These are phyloP conservation scores for Pleurotus djamor DNA, from an alignment of 768 basidiomycete genomes.

Conservation along the genomic window DNA sequence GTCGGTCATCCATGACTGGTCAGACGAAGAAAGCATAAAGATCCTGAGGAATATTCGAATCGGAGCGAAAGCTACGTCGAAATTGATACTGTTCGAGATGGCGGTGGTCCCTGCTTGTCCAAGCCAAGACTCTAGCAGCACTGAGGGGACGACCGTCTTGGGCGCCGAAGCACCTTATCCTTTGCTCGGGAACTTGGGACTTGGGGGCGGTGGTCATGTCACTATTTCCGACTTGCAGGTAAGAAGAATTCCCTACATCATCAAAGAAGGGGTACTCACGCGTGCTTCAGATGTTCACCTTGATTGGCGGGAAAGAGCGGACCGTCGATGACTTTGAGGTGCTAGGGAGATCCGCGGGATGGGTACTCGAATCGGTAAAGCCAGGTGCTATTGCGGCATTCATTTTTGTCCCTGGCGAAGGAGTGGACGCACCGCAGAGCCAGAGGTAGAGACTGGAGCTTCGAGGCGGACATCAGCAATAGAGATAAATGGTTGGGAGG, in stretches of 20 bases:
- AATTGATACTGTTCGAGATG: conserved; percentile 34
- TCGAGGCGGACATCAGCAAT: too few species aligned
- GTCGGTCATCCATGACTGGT: conserved; percentile 37
- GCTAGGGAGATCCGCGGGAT: not conserved
- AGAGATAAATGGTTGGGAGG: not conserved
- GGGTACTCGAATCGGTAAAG: not conserved
- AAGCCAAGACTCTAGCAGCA: too few species aligned
- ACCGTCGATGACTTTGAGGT: not conserved
- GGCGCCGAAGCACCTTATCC: conserved; percentile 10
- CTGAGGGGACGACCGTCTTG: conserved; percentile 9
- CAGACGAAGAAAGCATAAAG: conserved; percentile 22
- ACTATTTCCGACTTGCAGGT: conserved; percentile 1
- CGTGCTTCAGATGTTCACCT: not conserved
- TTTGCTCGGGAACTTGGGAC: conserved; percentile 21
- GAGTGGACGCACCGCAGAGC: too few species aligned
- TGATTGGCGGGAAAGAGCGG: not conserved
- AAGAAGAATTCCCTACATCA: not conserved
- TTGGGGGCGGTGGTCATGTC: not conserved
- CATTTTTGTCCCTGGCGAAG: not conserved
- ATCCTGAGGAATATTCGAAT: conserved; percentile 30
- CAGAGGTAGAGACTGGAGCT: too few species aligned
- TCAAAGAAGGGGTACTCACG: not conserved
- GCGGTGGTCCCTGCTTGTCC: conserved; percentile 25
- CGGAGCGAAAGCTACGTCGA: conserved; percentile 28
- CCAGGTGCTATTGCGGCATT: conserved; percentile 4